Base-by-base conservation (phyloP, 1,284 basidiomycete species). In the Cronartium ribicola region DNA sequence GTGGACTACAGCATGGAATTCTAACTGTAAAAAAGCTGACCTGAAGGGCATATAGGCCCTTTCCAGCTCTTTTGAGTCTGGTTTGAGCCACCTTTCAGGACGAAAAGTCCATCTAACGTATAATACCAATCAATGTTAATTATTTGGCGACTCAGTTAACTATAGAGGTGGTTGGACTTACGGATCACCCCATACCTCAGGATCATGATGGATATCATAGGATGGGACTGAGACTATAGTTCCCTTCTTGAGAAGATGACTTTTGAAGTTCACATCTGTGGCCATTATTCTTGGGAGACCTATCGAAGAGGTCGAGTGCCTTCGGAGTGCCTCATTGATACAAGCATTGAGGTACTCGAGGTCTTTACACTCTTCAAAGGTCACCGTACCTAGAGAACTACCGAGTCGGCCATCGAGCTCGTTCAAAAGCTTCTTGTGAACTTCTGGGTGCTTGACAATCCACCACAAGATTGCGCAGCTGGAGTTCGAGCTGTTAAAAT, bases 211-310 rank as follows among this genome's bases (percentile, higher is more conserved):
- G 65, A 92, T 87, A 11, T 90, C 88, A 81, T 88, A 92, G 46
- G 86, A 88, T 11, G 81, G 82, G 3, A 81, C 80, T 17, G 80
- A 81, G 17, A 82, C 77, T 39, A 82, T 76, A 14, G 79, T 79
- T 48, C 75, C 68, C 37, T 67, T 48, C 10, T 13, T 62, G 85
- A 92, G 92, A 78, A 83, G 83, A 75, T 84, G 80, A 6, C 85
- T 89, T 10, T 84, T 85, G 76, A 91, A 78, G 6, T 89, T 79
- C 8, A 78, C 89, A 60, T 87, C 89, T 66, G 87, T 84, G 1
- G 90, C 89, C 7, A 87, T 87, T 70, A 90, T 77, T 57, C 91
- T 87, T n/a, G 91, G 89, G 29, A 95, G 87, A 37, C 92, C 92
- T 66, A 93, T 85, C 2, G 88, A 86, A 2, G 82, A 83, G 14